Percentiles rank a stretch among this genome's conserved stretches.
Evolutionary conservation across 2,329 filamentous ascomycete genomes (phyloP).

Genomic region (Emergomyces orientalis): DNA sequence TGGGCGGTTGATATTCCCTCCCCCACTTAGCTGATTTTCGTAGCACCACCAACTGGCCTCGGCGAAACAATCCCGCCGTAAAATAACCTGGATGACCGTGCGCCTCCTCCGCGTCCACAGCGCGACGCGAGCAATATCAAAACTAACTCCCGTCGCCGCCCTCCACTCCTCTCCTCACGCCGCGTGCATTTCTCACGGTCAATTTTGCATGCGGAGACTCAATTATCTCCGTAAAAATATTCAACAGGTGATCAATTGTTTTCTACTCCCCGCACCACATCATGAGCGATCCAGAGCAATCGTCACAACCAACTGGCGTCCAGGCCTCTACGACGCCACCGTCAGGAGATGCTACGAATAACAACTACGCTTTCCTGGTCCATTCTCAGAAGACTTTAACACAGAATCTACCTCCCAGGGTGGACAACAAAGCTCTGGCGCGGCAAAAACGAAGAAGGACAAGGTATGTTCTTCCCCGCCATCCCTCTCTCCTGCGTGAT

Average conservation of each 20-base stretch:
- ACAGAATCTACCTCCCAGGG: constrained; percentile 47
- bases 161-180: background rate
- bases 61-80: background rate
- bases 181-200: background rate
- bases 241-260: background rate
- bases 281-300: constrained; percentile 5
- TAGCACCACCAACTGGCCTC: background rate
- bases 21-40: background rate
- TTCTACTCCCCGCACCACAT: background rate
- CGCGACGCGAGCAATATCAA: constrained; percentile 7
- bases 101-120: constrained; percentile 6
- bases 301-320: background rate
- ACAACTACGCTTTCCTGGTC: constrained; percentile 49
- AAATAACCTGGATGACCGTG: background rate
- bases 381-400: constrained; percentile 50
- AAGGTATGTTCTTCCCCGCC: constrained; percentile 39
- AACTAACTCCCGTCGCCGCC: background rate
- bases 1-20: background rate
- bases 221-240: background rate
- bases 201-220: background rate
- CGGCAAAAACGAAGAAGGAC: constrained; percentile 54
- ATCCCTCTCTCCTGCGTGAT: background rate
- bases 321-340: constrained; percentile 5
- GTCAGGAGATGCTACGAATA: constrained; percentile 24
- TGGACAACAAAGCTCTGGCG: constrained; percentile 51